Evolutionary conservation across 108 stramenopile genomes (phyloP).

Genomic region (Pseudonitzschia delicatissima): DNA sequence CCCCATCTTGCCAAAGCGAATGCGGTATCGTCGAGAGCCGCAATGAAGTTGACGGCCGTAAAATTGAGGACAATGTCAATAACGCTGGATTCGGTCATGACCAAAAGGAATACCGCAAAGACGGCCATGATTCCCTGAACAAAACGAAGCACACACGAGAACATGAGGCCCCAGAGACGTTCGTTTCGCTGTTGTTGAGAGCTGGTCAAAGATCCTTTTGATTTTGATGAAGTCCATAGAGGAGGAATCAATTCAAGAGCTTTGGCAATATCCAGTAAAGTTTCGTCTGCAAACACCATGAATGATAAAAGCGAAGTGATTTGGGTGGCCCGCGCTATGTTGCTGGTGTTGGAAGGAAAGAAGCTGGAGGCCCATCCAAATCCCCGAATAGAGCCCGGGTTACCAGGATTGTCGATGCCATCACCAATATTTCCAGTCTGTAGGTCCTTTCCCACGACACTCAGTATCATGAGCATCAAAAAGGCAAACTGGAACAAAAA

Average conservation of each 20-base stretch:
- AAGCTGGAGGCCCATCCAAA: background rate
- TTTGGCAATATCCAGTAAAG: background rate
- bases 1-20: background rate
- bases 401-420: background rate
- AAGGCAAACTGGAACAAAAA: background rate
- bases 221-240: too few species aligned
- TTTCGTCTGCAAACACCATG: background rate
- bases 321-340: background rate
- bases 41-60: slow-evolving; percentile 1
- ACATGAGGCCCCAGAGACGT: too few species aligned
- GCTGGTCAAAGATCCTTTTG: too few species aligned
- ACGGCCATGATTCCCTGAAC: background rate
- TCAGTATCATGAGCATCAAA: background rate
- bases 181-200: too few species aligned
- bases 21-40: background rate
- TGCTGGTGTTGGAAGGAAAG: background rate
- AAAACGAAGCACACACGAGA: background rate
- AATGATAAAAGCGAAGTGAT: background rate
- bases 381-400: background rate
- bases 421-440: background rate
- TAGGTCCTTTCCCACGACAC: background rate
- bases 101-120: background rate
- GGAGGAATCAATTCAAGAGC: too few species aligned
- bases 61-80: slow-evolving; percentile 12
- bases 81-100: background rate